Evolutionary conservation across 257 asterid species (phyloP).

Genomic region (Cinchona pubescens): DNA sequence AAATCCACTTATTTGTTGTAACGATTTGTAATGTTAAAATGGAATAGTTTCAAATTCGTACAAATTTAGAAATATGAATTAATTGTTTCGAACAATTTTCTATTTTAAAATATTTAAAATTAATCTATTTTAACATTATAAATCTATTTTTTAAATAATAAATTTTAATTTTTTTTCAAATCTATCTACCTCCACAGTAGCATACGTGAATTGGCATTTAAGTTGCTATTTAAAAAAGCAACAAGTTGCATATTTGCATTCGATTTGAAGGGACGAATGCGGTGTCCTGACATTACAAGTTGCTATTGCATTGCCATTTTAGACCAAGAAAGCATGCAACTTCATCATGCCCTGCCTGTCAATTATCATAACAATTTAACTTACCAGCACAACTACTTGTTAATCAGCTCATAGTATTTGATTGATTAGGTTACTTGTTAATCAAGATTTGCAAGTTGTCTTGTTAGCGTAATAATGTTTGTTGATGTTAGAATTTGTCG

Average conservation of each 20-base stretch:
- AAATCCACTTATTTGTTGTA: no score
- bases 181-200: background rate
- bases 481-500: no score
- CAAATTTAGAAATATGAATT: no score
- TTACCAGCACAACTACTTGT: conserved; percentile 1
- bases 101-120: no score
- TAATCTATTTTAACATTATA: no score
- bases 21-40: no score
- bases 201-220: background rate
- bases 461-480: background rate
- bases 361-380: background rate
- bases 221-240: background rate
- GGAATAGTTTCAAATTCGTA: no score
- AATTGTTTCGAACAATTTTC: no score
- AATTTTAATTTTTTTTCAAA: no score
- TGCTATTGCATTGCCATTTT: background rate
- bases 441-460: background rate
- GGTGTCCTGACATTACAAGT: conserved; percentile 11
- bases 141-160: no score
- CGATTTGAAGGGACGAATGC: conserved; percentile 5
- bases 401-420: background rate
- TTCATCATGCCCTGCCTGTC: background rate
- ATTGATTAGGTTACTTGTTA: background rate
- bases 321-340: background rate
- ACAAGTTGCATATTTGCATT: background rate